Base-by-base conservation (phyloP, 352 stramenopile genomes). In the Phytophthora podocarpi region DNA sequence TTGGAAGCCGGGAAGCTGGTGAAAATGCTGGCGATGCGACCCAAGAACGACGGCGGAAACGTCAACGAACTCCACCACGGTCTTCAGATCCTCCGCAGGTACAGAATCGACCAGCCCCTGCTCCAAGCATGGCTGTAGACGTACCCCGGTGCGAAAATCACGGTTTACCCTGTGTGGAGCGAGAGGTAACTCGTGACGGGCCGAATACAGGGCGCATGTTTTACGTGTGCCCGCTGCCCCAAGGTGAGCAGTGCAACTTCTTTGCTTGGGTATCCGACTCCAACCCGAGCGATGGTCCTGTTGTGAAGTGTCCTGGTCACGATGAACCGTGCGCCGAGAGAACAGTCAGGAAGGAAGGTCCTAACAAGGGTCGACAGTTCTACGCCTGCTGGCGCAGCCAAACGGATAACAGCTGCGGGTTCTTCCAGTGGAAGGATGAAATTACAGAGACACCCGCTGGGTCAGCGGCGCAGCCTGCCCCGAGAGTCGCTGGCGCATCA, bases 161-260 rank as follows among this genome's bases (percentile, higher is more conserved):
- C 45, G 54, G 63, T 0, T 61, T 89, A 34, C 60, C 64, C 20
- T 89, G 80, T 24, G 72, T 72, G 4, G 63, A 90, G 53, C 79
- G 78, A 20, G 61, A 82, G 51, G 82, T 91, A 7, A 70, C 49
- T 28, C 71, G 80, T 20, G 85, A 93, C 5, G 82, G 78, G 0
- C 66, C 67, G 5, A 99, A 99, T 77, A 98, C 95, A 57, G 95
- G 94, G 3, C 80, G 93, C 4, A 83, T 87, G 50, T 98, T 99
- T 72, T 98, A 91, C 74, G 76, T 76, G 2, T 99, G 95, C 54
- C 76, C 80, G 0, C 78, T 90, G 15, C 87, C 92, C 5, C 85
- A 85, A 51, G 78, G 80, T 11, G 86, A 97, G 30, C 82, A 96
- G 57, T 98, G 93, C 64, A 78, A 95, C 39, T 96, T 96, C 61